Evolutionary conservation across 2,329 filamentous ascomycete genomes (phyloP).

Genomic region (Didymellaceae sp.): DNA sequence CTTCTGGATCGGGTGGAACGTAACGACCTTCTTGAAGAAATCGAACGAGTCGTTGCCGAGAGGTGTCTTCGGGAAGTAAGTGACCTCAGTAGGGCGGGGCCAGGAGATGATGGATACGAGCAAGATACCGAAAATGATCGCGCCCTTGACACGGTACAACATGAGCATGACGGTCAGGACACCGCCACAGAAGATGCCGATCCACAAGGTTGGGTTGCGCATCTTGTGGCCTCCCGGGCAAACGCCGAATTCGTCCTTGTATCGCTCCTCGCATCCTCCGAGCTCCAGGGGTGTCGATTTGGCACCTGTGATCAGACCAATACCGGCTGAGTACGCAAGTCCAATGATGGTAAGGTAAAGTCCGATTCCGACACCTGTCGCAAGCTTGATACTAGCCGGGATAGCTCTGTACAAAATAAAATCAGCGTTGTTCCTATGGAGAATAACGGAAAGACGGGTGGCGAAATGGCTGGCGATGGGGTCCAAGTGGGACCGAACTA

Average conservation of each 20-base stretch:
- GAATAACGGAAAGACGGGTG: slow-evolving; percentile 20
- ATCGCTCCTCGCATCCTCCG: slow-evolving; percentile 72
- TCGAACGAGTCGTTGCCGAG: slow-evolving; percentile 75
- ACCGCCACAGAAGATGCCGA: slow-evolving; percentile 86
- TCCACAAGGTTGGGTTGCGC: slow-evolving; percentile 83
- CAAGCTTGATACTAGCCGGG: slow-evolving; percentile 83
- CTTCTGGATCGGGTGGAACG: slow-evolving; percentile 77
- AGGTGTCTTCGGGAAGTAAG: slow-evolving; percentile 77
- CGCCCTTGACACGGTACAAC: slow-evolving; percentile 86
- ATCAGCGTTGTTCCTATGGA: slow-evolving; percentile 66
- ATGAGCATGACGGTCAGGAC: slow-evolving; percentile 80
- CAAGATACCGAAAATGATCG: slow-evolving; percentile 82
- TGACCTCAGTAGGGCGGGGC: slow-evolving; percentile 77
- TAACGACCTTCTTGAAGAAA: slow-evolving; percentile 88
- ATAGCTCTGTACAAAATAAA: slow-evolving; percentile 64
- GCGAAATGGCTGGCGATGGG: slow-evolving; percentile 14
- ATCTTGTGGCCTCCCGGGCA: slow-evolving; percentile 75
- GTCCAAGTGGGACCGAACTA: slow-evolving; percentile 16
- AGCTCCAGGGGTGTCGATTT: slow-evolving; percentile 72
- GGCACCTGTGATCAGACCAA: slow-evolving; percentile 77
- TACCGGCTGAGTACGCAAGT: slow-evolving; percentile 80
- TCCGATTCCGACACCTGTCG: slow-evolving; percentile 84
- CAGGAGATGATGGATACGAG: slow-evolving; percentile 89
- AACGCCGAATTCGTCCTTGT: slow-evolving; percentile 51
- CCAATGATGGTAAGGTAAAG: slow-evolving; percentile 80